Conservation (phyloP, 176 grass and related monocot genomes). For the Rhynchospora breviuscula region DNA sequence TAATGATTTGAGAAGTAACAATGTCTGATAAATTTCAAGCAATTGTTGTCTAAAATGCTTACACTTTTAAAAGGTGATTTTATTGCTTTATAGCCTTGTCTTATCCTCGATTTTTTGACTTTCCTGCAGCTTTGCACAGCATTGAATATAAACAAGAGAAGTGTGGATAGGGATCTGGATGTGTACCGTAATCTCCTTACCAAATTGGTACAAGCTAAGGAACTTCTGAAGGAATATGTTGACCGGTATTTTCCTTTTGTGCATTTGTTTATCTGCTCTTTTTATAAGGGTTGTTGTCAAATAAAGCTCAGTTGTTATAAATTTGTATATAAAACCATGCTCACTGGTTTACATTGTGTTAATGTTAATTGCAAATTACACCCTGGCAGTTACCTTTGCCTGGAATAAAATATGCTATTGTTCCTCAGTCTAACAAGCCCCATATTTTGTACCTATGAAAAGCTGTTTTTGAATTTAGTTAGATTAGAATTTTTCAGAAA, state of each 20-base stretch:
- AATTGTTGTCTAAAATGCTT: neutral
- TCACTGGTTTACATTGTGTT: neutral
- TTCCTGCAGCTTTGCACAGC: constrained; percentile 66
- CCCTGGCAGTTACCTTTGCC: neutral
- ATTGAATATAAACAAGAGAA: constrained; percentile 83
- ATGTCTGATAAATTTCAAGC: neutral
- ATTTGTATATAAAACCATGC: neutral
- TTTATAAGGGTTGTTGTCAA: neutral
- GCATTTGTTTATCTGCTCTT: neutral
- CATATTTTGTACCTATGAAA: neutral
- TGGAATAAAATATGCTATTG: neutral
- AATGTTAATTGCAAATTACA: neutral
- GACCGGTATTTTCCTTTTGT: constrained; percentile 51
- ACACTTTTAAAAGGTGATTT: neutral
- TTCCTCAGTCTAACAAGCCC: neutral
- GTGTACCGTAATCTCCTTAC: constrained; percentile 95
- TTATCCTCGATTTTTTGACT: constrained; percentile 21
- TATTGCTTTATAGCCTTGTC: neutral
- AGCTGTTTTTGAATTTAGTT: neutral
- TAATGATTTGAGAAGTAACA: neutral
- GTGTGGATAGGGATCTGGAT: constrained; percentile 95
- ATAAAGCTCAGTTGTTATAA: neutral
- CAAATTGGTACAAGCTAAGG: constrained; percentile 97
- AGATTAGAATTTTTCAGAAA: neutral
- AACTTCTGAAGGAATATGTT: constrained; percentile 96